Evolutionary conservation across 1,284 basidiomycete genomes (phyloP).

Genomic region (Tilletia indica): DNA sequence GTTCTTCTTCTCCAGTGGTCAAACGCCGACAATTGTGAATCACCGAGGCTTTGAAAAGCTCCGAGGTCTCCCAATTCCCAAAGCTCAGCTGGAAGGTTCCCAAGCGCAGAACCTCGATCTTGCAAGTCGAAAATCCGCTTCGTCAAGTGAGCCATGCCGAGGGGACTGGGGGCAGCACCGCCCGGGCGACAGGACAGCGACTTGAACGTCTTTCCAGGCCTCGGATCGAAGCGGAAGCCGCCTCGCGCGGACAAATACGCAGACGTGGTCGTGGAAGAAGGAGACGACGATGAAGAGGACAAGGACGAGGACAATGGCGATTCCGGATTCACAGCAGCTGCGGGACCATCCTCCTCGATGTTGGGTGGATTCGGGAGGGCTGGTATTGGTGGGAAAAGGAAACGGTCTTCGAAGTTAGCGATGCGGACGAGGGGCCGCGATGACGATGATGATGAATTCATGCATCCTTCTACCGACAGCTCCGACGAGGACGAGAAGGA

Average conservation of each 20-base stretch:
- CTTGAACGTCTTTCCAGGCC: background rate
- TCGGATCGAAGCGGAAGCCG: background rate
- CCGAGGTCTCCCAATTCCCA: background rate
- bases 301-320: background rate
- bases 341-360: background rate
- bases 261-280: constrained; percentile 4
- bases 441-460: constrained; percentile 2
- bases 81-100: background rate
- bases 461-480: background rate
- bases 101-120: background rate
- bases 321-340: background rate
- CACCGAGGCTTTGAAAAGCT: background rate
- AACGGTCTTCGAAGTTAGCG: background rate
- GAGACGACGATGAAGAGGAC: constrained; percentile 7
- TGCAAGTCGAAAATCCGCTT: background rate
- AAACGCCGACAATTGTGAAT: too few relatives aligned
- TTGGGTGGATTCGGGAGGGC: background rate
- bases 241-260: constrained; percentile 12
- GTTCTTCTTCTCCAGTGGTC: too few relatives aligned
- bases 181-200: background rate
- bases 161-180: constrained; percentile 1
- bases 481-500: background rate
- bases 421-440: background rate
- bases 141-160: background rate
- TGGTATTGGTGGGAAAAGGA: background rate